A percentile compares a stretch with the other conserved stretches of the same genome.
Conservation (phyloP, 768 basidiomycete genomes). For the Cytidiella melzeri region DNA sequence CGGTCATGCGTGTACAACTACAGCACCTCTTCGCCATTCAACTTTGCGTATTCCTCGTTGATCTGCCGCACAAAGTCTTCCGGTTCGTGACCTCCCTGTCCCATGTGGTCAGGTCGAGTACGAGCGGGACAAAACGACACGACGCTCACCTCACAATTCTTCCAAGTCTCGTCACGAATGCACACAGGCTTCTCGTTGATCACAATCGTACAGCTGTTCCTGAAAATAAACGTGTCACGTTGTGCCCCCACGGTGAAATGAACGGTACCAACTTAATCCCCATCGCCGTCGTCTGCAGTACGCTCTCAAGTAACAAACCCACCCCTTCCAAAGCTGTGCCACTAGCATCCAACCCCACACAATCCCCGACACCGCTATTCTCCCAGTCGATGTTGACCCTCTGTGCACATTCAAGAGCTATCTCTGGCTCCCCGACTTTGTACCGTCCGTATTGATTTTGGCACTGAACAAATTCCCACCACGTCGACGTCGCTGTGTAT, state of each 20-base stretch:
- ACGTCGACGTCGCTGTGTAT: conserved; percentile 45
- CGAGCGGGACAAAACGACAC: not conserved
- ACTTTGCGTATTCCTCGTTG: conserved; percentile 58
- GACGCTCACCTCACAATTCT: conserved; percentile 62
- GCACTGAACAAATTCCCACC: conserved; percentile 85
- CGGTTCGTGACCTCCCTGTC: conserved; percentile 65
- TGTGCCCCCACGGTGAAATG: conserved; percentile 1
- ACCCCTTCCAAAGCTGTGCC: conserved; percentile 60
- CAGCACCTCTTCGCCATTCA: conserved; percentile 37
- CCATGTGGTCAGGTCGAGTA: conserved; percentile 3
- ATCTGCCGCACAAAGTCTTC: conserved; percentile 76
- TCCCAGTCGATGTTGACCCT: conserved; percentile 67
- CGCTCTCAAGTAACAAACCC: conserved; percentile 56
- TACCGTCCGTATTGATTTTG: conserved; percentile 64
- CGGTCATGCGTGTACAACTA: conserved; percentile 3
- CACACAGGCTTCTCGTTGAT: conserved; percentile 67
- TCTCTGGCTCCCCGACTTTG: conserved; percentile 57
- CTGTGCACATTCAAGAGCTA: conserved; percentile 61
- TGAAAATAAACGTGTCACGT: conserved; percentile 22
- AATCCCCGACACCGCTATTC: conserved; percentile 45
- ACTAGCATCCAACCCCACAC: conserved; percentile 58
- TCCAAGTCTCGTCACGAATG: conserved; percentile 74
- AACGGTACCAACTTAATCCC: conserved; percentile 47
- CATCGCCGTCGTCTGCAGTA: conserved; percentile 35
- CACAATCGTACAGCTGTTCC: conserved; percentile 84